Conservation (phyloP, 495 filamentous ascomycete genomes). For the Annulohypoxylon nitens region DNA sequence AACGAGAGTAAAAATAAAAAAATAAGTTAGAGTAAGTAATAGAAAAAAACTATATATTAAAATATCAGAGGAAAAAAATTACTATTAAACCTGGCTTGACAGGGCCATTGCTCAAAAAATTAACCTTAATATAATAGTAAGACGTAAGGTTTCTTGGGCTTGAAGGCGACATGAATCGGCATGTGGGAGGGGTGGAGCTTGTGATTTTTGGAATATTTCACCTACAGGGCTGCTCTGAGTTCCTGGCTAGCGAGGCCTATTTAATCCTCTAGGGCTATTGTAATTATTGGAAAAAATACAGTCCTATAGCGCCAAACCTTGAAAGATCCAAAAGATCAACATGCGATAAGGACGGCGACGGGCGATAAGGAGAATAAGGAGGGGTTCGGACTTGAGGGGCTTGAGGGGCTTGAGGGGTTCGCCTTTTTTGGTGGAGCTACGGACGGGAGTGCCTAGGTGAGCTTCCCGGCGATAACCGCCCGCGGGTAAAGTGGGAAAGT, state of each 20-base stretch:
- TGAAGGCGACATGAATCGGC: conserved; percentile 33
- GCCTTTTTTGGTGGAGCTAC: too few species aligned
- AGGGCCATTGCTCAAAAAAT: conserved; percentile 11
- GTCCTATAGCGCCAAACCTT: neutral
- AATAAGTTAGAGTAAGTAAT: neutral
- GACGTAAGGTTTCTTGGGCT: conserved; percentile 23
- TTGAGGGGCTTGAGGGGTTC: too few species aligned
- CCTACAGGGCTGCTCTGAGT: neutral
- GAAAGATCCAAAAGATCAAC: neutral
- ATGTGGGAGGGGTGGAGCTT: conserved; percentile 21
- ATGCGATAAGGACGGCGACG: neutral
- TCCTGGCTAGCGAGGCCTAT: conserved; percentile 21
- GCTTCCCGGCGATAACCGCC: too few species aligned
- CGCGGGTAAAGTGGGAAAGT: too few species aligned
- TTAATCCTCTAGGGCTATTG: neutral
- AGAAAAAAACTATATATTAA: neutral
- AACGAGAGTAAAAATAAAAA: neutral
- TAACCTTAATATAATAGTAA: conserved; percentile 13
- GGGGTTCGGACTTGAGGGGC: neutral
- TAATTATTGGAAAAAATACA: neutral
- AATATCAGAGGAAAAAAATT: neutral
- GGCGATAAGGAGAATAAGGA: conserved; percentile 13
- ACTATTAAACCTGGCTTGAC: conserved; percentile 20
- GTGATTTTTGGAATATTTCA: neutral
- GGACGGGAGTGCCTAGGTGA: neutral